These are phyloP conservation scores for Scutellaria minor DNA, from an alignment of 257 asterid genomes.

Conservation along the genomic window DNA sequence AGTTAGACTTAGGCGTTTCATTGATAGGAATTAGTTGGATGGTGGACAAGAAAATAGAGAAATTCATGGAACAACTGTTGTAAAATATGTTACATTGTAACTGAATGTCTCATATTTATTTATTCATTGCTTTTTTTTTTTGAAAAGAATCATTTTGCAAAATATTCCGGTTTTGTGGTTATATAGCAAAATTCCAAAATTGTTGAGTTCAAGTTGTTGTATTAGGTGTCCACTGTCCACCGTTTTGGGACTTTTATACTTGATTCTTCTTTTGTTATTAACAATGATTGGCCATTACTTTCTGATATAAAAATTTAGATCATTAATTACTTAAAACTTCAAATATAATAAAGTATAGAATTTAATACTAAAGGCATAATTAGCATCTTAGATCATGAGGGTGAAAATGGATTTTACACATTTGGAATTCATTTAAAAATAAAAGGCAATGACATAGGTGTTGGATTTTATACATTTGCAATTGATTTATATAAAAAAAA, in stretches of 20 bases:
- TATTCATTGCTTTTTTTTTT: constrained; percentile 22
- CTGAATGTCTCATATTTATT: constrained; percentile 26
- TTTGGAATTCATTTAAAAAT: too few relatives aligned
- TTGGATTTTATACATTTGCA: too few relatives aligned
- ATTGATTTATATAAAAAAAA: too few relatives aligned
- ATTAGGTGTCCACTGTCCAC: background rate
- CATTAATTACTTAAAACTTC: background rate
- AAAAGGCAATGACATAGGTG: too few relatives aligned
- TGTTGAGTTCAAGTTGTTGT: background rate
- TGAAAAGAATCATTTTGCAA: background rate
- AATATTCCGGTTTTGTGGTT: background rate
- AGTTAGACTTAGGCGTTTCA: constrained; percentile 52
- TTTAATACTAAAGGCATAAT: too few relatives aligned
- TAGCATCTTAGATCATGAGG: too few relatives aligned
- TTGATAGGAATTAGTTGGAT: constrained; percentile 42
- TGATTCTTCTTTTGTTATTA: background rate
- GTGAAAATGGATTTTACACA: too few relatives aligned
- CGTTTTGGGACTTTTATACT: too few relatives aligned
- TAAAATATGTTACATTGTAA: constrained; percentile 36
- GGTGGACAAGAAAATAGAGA: background rate
- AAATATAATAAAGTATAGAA: too few relatives aligned
- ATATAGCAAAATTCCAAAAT: background rate
- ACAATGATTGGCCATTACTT: background rate
- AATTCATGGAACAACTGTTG: constrained; percentile 1
- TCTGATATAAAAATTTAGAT: too few relatives aligned